These are phyloP conservation scores for Phoenix roebelenii DNA, from an alignment of 176 grass and related monocot species.

Conservation along the genomic window DNA sequence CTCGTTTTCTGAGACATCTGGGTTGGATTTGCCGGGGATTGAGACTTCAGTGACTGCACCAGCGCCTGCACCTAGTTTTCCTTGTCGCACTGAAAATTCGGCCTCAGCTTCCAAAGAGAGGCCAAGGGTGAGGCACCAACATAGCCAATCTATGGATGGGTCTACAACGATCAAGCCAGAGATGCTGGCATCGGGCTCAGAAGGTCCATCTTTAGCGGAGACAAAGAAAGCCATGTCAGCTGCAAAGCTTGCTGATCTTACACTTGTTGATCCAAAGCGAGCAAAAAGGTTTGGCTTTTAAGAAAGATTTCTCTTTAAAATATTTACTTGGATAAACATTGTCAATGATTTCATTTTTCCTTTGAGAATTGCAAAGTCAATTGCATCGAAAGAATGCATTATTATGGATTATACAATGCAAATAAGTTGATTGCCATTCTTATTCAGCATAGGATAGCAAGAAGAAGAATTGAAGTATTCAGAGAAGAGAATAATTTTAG, in stretches of 20 bases:
- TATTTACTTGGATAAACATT: too few relatives aligned
- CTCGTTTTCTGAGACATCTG: slow-evolving; percentile 5
- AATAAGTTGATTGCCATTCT: too few relatives aligned
- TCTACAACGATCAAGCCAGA: slow-evolving; percentile 32
- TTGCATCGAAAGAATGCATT: too few relatives aligned
- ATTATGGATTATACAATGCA: too few relatives aligned
- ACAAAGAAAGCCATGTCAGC: slow-evolving; percentile 68
- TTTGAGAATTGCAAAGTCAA: too few relatives aligned
- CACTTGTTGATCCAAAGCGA: slow-evolving; percentile 73
- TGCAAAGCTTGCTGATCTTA: slow-evolving; percentile 65
- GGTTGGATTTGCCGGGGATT: neutral
- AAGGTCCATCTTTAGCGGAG: slow-evolving; percentile 26
- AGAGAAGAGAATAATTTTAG: too few relatives aligned
- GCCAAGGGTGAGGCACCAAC: slow-evolving; percentile 46
- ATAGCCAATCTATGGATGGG: slow-evolving; percentile 69
- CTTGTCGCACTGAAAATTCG: slow-evolving; percentile 8
- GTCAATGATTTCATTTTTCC: too few relatives aligned
- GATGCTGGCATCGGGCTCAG: slow-evolving; percentile 10
- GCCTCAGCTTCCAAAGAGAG: slow-evolving; percentile 12
- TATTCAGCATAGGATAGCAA: too few relatives aligned
- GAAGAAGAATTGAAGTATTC: too few relatives aligned
- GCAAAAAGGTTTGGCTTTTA: slow-evolving; percentile 45
- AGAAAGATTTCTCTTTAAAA: too few relatives aligned
- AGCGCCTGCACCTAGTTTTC: slow-evolving; percentile 39
- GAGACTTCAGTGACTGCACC: neutral